phyloP scores from a whole-genome alignment of 2,329 filamentous ascomycete species.

The Cordyceps farinosa region DNA sequence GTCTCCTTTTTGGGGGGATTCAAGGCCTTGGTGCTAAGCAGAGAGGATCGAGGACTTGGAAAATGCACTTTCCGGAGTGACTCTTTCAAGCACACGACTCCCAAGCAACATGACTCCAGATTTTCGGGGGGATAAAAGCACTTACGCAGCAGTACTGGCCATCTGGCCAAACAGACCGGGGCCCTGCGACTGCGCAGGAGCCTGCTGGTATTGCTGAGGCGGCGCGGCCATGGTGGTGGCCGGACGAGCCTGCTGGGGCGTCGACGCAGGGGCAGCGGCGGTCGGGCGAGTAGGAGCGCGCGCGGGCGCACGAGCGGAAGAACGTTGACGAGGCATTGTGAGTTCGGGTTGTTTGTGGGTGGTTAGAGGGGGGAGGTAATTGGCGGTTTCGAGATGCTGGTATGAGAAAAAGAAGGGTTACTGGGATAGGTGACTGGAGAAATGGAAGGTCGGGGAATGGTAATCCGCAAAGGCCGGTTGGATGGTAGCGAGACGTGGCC shows the following conservation, averaged over 20 bases:
- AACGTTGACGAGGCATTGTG: slow-evolving; percentile 73
- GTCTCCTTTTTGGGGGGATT: neutral
- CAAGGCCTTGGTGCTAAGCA: no score
- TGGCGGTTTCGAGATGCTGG: slow-evolving; percentile 13
- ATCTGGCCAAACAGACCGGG: slow-evolving; percentile 93
- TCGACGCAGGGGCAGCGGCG: slow-evolving; percentile 54
- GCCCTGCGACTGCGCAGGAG: slow-evolving; percentile 60
- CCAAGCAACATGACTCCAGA: neutral
- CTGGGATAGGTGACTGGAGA: slow-evolving; percentile 17
- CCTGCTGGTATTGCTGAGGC: slow-evolving; percentile 43
- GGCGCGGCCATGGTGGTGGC: slow-evolving; percentile 63
- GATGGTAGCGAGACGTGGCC: slow-evolving; percentile 22
- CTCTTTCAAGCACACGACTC: neutral
- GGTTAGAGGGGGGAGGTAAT: slow-evolving; percentile 13
- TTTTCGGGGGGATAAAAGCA: slow-evolving; percentile 27
- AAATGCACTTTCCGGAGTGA: neutral
- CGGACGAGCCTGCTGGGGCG: slow-evolving; percentile 63
- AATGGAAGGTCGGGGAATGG: slow-evolving; percentile 29
- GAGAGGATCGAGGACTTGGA: neutral
- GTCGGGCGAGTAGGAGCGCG: slow-evolving; percentile 65
- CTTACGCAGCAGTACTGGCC: slow-evolving; percentile 96
- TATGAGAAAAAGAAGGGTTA: neutral
- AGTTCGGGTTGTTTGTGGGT: slow-evolving; percentile 21
- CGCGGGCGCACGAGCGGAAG: slow-evolving; percentile 52
- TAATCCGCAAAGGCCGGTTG: slow-evolving; percentile 25